Percentiles rank a stretch among this genome's conserved stretches.
These are phyloP conservation scores for Elsinoe necatrix DNA, from an alignment of 2,329 filamentous ascomycete genomes.

Conservation along the genomic window DNA sequence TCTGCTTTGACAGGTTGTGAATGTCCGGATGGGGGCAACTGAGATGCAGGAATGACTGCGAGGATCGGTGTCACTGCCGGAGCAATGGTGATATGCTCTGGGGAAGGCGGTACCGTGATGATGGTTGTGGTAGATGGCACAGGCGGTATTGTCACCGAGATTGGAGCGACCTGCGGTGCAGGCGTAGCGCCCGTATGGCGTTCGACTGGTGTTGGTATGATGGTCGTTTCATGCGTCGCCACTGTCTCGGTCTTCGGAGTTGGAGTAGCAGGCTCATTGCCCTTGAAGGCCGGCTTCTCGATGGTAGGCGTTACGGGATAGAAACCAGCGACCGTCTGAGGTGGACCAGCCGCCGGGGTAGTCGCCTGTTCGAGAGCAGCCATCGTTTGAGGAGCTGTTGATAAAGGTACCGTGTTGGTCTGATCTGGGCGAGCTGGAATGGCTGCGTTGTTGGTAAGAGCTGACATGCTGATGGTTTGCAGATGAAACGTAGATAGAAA, in stretches of 20 bases:
- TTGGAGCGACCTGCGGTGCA: constrained; percentile 1
- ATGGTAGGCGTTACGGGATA: neutral
- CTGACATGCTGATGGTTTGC: neutral
- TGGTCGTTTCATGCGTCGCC: neutral
- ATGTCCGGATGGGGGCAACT: neutral
- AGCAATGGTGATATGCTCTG: constrained; percentile 10
- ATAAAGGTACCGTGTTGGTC: neutral
- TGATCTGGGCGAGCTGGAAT: neutral
- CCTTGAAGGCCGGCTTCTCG: neutral
- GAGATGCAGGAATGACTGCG: neutral
- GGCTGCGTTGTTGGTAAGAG: neutral
- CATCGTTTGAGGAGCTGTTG: constrained; percentile 7
- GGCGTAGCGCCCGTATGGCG: neutral
- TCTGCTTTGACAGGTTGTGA: neutral
- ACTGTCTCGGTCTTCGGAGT: neutral
- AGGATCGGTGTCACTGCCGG: constrained; percentile 4
- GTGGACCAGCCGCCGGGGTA: neutral
- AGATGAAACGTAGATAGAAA: neutral
- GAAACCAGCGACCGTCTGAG: neutral
- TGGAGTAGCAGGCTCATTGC: neutral
- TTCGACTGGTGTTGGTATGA: neutral
- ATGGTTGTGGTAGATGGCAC: neutral
- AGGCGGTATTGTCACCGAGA: neutral
- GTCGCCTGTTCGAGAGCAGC: neutral
- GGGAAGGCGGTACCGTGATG: constrained; percentile 8